Conservation (phyloP, 257 asterid genomes). For the Ocimum tenuiflorum region DNA sequence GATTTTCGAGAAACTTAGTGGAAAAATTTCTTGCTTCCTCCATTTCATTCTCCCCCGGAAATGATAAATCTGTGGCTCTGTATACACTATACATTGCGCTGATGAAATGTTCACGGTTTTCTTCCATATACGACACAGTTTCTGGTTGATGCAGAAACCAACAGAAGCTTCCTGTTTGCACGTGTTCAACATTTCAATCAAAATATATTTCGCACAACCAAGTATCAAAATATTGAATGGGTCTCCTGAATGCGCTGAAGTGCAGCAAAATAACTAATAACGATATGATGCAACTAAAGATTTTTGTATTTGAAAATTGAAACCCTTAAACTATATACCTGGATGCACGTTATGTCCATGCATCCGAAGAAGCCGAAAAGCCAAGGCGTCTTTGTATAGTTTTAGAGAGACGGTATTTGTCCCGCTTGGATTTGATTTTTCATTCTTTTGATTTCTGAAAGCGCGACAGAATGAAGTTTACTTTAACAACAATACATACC, state of each 20-base stretch:
- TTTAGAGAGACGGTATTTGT: conserved; percentile 12
- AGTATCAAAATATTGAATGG: too few relatives aligned
- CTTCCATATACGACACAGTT: conserved; percentile 22
- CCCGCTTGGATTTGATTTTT: neutral
- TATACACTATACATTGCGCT: conserved; percentile 35
- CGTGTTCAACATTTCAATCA: neutral
- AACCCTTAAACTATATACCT: conserved; percentile 18
- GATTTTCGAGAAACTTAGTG: conserved; percentile 22
- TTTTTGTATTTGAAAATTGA: too few relatives aligned
- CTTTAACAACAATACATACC: too few relatives aligned
- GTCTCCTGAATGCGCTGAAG: too few relatives aligned
- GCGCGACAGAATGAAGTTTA: too few relatives aligned
- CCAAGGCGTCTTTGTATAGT: conserved; percentile 50
- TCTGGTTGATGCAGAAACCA: conserved; percentile 45
- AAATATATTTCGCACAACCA: too few relatives aligned
- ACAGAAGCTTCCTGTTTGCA: conserved; percentile 39
- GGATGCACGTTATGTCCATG: conserved; percentile 39
- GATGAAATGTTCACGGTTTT: conserved; percentile 21
- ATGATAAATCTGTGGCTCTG: conserved; percentile 46
- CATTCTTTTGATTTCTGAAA: conserved; percentile 19
- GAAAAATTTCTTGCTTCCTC: conserved; percentile 44
- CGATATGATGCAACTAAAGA: too few relatives aligned
- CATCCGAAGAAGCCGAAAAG: conserved; percentile 55
- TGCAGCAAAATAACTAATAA: too few relatives aligned
- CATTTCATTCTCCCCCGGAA: conserved; percentile 33